Evolutionary conservation across 1,284 basidiomycete species (phyloP).

Genomic region (Leccinum solheimii): DNA sequence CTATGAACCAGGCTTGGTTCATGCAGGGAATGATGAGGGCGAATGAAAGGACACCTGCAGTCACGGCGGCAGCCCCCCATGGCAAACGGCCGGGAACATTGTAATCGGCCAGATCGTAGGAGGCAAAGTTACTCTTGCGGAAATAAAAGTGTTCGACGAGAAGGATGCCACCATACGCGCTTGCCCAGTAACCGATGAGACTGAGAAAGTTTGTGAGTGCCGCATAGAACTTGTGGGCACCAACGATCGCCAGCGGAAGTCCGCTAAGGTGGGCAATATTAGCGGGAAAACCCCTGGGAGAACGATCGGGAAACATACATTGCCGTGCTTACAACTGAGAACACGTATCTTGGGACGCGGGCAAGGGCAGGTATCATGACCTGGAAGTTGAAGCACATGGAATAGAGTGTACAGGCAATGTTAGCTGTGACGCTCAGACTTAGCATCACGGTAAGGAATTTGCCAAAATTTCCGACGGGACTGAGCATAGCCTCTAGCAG

Average conservation of each 20-base stretch:
- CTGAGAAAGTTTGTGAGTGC: slow-evolving; percentile 69
- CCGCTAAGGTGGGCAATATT: slow-evolving; percentile 26
- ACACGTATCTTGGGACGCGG: slow-evolving; percentile 80
- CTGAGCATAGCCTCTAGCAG: slow-evolving; percentile 75
- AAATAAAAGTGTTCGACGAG: slow-evolving; percentile 66
- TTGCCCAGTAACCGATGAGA: slow-evolving; percentile 74
- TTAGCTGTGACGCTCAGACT: slow-evolving; percentile 83
- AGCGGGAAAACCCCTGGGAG: slow-evolving; percentile 3
- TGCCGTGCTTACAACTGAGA: slow-evolving; percentile 79
- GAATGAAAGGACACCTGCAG: slow-evolving; percentile 51
- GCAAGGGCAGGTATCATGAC: slow-evolving; percentile 70
- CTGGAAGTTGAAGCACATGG: slow-evolving; percentile 80
- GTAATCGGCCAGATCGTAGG: slow-evolving; percentile 58
- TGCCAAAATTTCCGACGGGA: slow-evolving; percentile 74
- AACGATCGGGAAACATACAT: slow-evolving; percentile 52
- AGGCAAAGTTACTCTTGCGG: slow-evolving; percentile 48
- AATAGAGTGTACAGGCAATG: slow-evolving; percentile 84
- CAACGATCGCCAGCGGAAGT: slow-evolving; percentile 66
- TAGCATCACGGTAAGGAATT: slow-evolving; percentile 84
- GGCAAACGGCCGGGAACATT: slow-evolving; percentile 57
- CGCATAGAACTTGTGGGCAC: slow-evolving; percentile 64
- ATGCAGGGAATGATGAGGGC: slow-evolving; percentile 67
- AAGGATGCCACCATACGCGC: slow-evolving; percentile 59
- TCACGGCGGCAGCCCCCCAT: slow-evolving; percentile 61
- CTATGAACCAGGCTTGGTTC: slow-evolving; percentile 71